phyloP scores from a whole-genome alignment of 2,329 filamentous ascomycete genomes.

The Fusarium sp. region DNA sequence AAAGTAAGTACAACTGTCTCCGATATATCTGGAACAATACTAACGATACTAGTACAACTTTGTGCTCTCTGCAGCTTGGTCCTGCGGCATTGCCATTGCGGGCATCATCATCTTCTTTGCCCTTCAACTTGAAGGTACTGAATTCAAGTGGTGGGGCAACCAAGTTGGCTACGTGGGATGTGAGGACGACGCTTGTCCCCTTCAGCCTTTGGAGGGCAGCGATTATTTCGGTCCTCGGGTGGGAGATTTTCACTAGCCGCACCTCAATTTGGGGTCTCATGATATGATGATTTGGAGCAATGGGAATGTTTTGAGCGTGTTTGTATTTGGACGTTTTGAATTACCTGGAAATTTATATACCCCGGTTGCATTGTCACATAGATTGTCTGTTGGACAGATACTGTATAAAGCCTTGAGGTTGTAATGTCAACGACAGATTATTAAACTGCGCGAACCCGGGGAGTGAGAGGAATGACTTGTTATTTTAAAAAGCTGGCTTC shows the following conservation, averaged over 20 bases:
- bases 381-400: slow-evolving; percentile 41
- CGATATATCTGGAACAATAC: not conserved
- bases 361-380: slow-evolving; percentile 45
- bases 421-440: slow-evolving; percentile 15
- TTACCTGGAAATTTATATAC: slow-evolving; percentile 46
- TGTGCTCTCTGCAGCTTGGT: slow-evolving; percentile 66
- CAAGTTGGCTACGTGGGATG: slow-evolving; percentile 58
- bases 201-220: slow-evolving; percentile 53
- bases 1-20: slow-evolving; percentile 55
- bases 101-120: slow-evolving; percentile 69
- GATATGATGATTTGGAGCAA: slow-evolving; percentile 45
- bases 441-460: not conserved
- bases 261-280: slow-evolving; percentile 6
- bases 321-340: slow-evolving; percentile 44
- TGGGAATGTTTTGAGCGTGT: slow-evolving; percentile 46
- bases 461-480: too few species aligned
- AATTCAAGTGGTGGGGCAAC: slow-evolving; percentile 67
- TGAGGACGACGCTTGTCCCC: slow-evolving; percentile 58
- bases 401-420: slow-evolving; percentile 35
- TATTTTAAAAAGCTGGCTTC: too few species aligned
- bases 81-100: slow-evolving; percentile 65
- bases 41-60: slow-evolving; percentile 63
- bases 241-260: slow-evolving; percentile 54
- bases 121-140: slow-evolving; percentile 60
- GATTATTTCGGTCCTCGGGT: slow-evolving; percentile 59